Base-by-base conservation (phyloP, 805 yeast species). In the Kluyveromyces aestuarii region DNA sequence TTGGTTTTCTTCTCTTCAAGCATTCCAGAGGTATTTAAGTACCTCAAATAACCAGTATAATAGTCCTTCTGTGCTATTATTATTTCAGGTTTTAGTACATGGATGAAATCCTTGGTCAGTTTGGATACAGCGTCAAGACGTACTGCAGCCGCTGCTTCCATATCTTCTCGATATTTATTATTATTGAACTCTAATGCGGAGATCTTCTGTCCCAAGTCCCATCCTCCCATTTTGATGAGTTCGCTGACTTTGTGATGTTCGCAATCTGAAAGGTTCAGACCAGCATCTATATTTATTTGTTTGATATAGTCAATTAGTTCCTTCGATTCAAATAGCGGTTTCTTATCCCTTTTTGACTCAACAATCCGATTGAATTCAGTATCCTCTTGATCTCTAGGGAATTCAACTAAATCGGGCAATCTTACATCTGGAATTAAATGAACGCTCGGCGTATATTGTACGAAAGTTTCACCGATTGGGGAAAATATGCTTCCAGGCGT, bases 361-460 rank as follows among this genome's bases (percentile, higher is more conserved):
- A 62, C 46, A 10, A 62, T 37, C 16, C 56, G 56, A 40, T 62
- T 62, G 39, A 53, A 58, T 18, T 55, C 55, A n/a, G 46, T 44
- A 16, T 61, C 64, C 27, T 49, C 48, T 2, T 48, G 52, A 21
- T 48, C 45, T 8, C 41, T 40, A 16, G 64, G 59, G 14, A 49
- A 27, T 11, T 49, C 51, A 3, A 52, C 52, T 16, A 55, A 55
- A 14, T 50, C 46, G 11, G 64, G 63, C 2, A 46, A 41, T 2
- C 55, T 53, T 7, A 60, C 2, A 7, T n/a, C 37, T 17, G 44
- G 9, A 30, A 30, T 30, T 30, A 7, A 30, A 7, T 30, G 35
- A 2, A 8, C 35, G 7, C 35, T 10, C 7, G 35, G 35, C 7
- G 14, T 30, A 7, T 30, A 30, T 30, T 8, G 4, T 30, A 30